Base-by-base conservation (phyloP, 257 asterid species). In the Handroanthus guayacan region DNA sequence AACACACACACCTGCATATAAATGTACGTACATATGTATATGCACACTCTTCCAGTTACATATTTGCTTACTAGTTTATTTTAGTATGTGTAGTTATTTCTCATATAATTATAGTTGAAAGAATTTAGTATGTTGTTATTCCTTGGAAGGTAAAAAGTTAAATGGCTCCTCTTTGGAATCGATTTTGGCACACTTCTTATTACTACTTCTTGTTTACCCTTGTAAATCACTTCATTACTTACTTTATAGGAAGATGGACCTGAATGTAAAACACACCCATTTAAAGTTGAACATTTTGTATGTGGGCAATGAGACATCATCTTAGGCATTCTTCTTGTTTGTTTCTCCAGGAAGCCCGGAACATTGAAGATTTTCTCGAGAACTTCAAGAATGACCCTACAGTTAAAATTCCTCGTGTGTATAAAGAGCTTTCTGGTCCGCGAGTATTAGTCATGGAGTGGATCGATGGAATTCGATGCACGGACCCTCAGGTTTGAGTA, bases 391-490 rank as follows among this genome's bases (percentile, higher is more conserved):
- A 83, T 20, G 99, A 95, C 74, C 96, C 93, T 39, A 95, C 99
- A 17, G 99, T 95, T 78, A 95, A 95, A 89, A 95, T 95, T 82
- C 99, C 99, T 50, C 82, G 77, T 50, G 99, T 87, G 78, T 95
- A 93, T 83, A 89, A 81, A 84, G 84, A 91, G 82, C 97, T 95
- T 44, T 93, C 83, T 80, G 99, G 99, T 84, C 60, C 96, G 75
- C 96, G 92, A 34, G 99, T 95, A 79, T 81, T 95, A 73, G 99
- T 95, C 76, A 95, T 95, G 99, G 99, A 95, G 85, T 95, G 99
- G 99, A 95, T 95, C 76, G 99, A 95, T 91, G 99, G 99, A 73
- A 89, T 95, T 75, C 88, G 99, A 62, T 93, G 99, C 96, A 95
- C 98, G 9, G 93, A 95, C 61, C 98, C 99, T 78, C 97, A 93